phyloP scores from a whole-genome alignment of 345 rosid species.

The Acer negundo region DNA sequence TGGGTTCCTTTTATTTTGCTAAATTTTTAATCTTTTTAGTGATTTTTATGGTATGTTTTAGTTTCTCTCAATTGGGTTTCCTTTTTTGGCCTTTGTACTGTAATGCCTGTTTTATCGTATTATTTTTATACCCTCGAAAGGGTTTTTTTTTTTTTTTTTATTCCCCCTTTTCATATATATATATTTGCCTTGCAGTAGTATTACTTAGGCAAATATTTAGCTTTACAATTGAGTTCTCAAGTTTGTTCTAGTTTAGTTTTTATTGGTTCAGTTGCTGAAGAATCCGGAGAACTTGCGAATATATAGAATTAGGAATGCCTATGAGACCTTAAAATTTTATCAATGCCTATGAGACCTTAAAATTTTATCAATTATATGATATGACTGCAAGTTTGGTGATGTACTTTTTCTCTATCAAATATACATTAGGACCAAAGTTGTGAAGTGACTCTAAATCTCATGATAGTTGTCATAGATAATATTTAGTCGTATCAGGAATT shows the following conservation, averaged over 20 bases:
- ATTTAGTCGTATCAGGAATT: neutral
- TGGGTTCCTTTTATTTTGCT: conserved; percentile 11
- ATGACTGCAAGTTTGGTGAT: neutral
- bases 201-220: neutral
- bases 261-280: neutral
- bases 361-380: neutral
- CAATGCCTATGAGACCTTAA: neutral
- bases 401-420: neutral
- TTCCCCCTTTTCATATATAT: no score
- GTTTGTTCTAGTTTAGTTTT: conserved; percentile 5
- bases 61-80: conserved; percentile 5
- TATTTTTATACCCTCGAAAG: no score
- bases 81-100: neutral
- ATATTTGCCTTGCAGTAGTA: no score
- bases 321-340: neutral
- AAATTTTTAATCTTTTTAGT: conserved; percentile 4
- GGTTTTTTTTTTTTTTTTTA: no score
- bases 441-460: neutral
- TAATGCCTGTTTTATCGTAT: no score
- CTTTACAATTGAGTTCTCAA: conserved; percentile 5
- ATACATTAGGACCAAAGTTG: neutral
- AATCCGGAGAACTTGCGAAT: neutral
- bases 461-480: neutral
- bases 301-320: neutral
- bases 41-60: conserved; percentile 4